Conservation (phyloP, 257 asterid species). For the Eustoma russellianum region DNA sequence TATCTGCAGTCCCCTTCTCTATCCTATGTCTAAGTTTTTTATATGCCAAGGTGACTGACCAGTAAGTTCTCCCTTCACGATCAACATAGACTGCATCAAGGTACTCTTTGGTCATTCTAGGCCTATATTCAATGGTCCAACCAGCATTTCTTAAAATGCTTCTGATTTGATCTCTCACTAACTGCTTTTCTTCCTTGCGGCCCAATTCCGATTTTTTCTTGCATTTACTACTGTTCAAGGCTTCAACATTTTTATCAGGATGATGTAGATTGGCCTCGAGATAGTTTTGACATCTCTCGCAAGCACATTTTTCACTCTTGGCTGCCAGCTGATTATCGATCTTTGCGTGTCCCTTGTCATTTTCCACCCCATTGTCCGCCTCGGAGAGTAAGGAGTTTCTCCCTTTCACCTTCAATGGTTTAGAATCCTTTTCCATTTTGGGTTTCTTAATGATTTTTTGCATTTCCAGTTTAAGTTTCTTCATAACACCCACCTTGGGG, state of each 20-base stretch:
- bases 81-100: constrained; percentile 82
- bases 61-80: constrained; percentile 43
- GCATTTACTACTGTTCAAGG: constrained; percentile 1
- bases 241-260: constrained; percentile 9
- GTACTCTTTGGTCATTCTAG: constrained; percentile 47
- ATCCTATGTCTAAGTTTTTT: constrained; percentile 49
- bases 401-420: not conserved
- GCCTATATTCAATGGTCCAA: constrained; percentile 71
- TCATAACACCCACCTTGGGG: constrained; percentile 2
- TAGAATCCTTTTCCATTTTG: constrained; percentile 17
- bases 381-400: not conserved
- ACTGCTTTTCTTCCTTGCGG: constrained; percentile 54
- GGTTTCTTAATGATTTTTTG: constrained; percentile 5
- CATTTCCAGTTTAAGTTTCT: constrained; percentile 10
- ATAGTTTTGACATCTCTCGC: constrained; percentile 16
- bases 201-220: constrained; percentile 34
- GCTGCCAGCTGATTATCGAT: constrained; percentile 4
- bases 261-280: constrained; percentile 7
- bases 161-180: constrained; percentile 60
- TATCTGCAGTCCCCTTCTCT: constrained; percentile 56
- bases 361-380: not conserved
- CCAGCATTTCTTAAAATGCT: constrained; percentile 60
- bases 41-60: constrained; percentile 93
- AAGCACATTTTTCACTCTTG: constrained; percentile 1
- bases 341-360: not conserved